Conservation (phyloP, 78 protist genomes). For the Isochrysis galbana region DNA sequence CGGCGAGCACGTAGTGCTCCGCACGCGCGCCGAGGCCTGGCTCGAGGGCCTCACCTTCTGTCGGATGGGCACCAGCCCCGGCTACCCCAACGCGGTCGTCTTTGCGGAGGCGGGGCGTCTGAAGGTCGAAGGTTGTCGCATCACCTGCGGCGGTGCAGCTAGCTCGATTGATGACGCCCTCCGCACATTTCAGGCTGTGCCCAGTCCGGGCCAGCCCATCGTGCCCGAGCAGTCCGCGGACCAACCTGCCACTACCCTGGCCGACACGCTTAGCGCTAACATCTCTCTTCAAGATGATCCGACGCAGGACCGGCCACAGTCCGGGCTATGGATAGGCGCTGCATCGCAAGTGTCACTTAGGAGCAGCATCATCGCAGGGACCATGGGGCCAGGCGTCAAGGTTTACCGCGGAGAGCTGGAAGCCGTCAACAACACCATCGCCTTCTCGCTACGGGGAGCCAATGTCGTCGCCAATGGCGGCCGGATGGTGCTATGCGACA, state of each 20-base stretch:
- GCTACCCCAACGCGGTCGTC: background rate
- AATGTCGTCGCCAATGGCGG: constrained; percentile 19
- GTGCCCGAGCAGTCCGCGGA: background rate
- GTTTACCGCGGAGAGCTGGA: background rate
- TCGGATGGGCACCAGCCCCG: background rate
- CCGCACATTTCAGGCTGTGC: background rate
- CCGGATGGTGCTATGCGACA: background rate
- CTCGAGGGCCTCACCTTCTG: background rate
- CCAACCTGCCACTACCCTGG: background rate
- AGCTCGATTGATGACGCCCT: background rate
- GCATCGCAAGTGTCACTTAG: background rate
- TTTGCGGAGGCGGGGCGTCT: background rate
- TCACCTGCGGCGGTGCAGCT: background rate
- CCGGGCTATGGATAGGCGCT: background rate
- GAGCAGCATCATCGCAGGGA: background rate
- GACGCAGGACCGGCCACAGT: background rate
- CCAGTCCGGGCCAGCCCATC: background rate
- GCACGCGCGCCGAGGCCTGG: background rate
- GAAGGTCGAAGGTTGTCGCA: background rate
- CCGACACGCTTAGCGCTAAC: background rate
- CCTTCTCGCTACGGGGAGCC: background rate
- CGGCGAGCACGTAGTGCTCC: background rate
- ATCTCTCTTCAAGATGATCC: too few species aligned
- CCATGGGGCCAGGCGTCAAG: background rate
- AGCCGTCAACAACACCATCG: background rate